phyloP scores from a whole-genome alignment of 148 eudicot species.

The Spergularia marina region DNA sequence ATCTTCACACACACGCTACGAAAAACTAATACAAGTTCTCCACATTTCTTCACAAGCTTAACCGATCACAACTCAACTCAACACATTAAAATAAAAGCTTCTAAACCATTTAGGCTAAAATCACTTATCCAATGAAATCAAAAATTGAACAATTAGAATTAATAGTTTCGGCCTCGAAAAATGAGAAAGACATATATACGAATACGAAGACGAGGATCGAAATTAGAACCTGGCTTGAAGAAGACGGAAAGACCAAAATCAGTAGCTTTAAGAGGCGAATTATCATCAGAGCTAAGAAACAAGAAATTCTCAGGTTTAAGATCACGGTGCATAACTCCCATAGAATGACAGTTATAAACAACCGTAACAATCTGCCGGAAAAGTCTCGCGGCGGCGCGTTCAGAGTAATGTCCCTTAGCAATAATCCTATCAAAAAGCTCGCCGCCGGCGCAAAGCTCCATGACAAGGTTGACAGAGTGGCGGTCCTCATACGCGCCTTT shows the following conservation, averaged over 20 bases:
- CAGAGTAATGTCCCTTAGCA: constrained; percentile 85
- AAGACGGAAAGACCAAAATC: constrained; percentile 92
- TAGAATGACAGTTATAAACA: constrained; percentile 79
- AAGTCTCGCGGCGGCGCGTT: constrained; percentile 74
- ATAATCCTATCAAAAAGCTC: constrained; percentile 94
- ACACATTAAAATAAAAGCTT: too few species aligned
- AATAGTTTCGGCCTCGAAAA: neutral
- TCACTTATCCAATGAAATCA: neutral
- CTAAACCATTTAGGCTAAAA: too few species aligned
- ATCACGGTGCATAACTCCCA: constrained; percentile 98
- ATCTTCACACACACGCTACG: too few species aligned
- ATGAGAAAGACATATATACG: neutral
- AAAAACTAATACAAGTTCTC: too few species aligned
- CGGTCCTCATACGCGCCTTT: constrained; percentile 79
- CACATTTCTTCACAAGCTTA: too few species aligned
- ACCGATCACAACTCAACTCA: too few species aligned
- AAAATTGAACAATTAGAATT: neutral
- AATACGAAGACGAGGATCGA: neutral
- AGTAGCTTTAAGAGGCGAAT: constrained; percentile 89
- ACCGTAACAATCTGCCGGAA: constrained; percentile 85
- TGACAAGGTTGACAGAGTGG: constrained; percentile 74
- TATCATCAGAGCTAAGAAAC: constrained; percentile 53
- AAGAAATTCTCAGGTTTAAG: constrained; percentile 94
- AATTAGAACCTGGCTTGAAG: constrained; percentile 59
- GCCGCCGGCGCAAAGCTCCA: constrained; percentile 94